phyloP scores from a whole-genome alignment of 805 yeast species.

The Pichia pseudocactophila region DNA sequence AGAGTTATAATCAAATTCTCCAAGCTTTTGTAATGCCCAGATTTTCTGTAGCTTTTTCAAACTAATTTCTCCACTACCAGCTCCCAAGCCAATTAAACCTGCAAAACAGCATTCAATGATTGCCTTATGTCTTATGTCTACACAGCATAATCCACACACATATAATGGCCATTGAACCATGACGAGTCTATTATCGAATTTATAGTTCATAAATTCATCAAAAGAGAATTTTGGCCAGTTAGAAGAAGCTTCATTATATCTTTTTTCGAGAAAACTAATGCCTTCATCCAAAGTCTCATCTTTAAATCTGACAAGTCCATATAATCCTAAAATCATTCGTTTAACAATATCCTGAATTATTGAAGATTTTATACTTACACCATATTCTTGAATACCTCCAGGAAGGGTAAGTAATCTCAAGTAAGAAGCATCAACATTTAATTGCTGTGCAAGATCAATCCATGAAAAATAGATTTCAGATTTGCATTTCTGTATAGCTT shows the following conservation, averaged over 20 bases:
- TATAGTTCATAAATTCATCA: slow-evolving; percentile 24
- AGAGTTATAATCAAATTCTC: slow-evolving; percentile 18
- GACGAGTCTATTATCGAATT: slow-evolving; percentile 28
- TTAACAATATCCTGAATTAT: slow-evolving; percentile 25
- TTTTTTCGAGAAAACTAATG: background rate
- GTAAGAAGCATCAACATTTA: slow-evolving; percentile 32
- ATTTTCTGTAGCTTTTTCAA: slow-evolving; percentile 23
- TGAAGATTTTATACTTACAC: slow-evolving; percentile 20
- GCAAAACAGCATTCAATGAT: slow-evolving; percentile 29
- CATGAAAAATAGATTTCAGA: slow-evolving; percentile 28
- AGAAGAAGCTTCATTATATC: background rate
- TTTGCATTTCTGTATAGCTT: background rate
- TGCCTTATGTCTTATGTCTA: slow-evolving; percentile 23
- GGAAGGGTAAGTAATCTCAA: slow-evolving; percentile 29
- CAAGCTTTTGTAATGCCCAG: slow-evolving; percentile 25
- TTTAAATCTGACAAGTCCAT: slow-evolving; percentile 16
- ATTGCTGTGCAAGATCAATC: slow-evolving; percentile 30
- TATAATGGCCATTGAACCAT: slow-evolving; percentile 33
- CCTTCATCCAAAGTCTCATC: slow-evolving; percentile 5
- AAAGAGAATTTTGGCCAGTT: slow-evolving; percentile 16
- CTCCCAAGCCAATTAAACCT: slow-evolving; percentile 27
- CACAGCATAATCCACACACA: slow-evolving; percentile 28
- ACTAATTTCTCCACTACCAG: slow-evolving; percentile 30
- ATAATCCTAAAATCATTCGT: slow-evolving; percentile 24
- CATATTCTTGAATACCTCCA: slow-evolving; percentile 17